These are phyloP conservation scores for Spinacia oleracea DNA, from an alignment of 179 eudicot species.

Conservation along the genomic window DNA sequence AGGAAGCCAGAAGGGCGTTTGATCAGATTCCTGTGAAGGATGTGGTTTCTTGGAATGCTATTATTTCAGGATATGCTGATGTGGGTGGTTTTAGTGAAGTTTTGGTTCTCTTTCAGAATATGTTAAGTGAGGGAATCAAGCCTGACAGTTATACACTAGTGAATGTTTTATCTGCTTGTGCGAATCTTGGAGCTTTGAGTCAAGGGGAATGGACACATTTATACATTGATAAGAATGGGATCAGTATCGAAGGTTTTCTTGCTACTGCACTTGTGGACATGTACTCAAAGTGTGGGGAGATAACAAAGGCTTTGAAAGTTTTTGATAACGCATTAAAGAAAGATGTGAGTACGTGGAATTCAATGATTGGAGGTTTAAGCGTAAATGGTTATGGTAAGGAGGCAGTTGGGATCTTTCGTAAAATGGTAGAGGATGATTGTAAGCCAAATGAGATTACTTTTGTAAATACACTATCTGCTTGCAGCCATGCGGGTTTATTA, in stretches of 20 bases:
- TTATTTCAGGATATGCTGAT: constrained; percentile 42
- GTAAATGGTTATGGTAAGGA: constrained; percentile 31
- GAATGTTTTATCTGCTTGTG: constrained; percentile 41
- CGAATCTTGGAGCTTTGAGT: constrained; percentile 34
- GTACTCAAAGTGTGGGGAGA: constrained; percentile 46
- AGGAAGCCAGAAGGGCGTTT: constrained; percentile 37
- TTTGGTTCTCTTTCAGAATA: constrained; percentile 34
- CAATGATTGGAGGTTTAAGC: constrained; percentile 40
- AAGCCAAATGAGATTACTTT: constrained; percentile 41
- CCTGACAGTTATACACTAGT: constrained; percentile 36
- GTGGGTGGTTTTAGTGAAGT: constrained; percentile 35
- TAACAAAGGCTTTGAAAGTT: constrained; percentile 35
- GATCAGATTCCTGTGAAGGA: constrained; percentile 35
- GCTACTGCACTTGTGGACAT: constrained; percentile 45
- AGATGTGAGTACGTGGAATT: constrained; percentile 43
- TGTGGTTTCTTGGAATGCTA: constrained; percentile 46
- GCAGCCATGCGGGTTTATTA: constrained; percentile 43
- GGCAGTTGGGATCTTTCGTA: constrained; percentile 30
- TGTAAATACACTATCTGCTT: constrained; percentile 19
- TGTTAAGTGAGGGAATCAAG: constrained; percentile 26
- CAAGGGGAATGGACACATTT: constrained; percentile 43
- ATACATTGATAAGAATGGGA: constrained; percentile 30
- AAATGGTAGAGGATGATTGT: constrained; percentile 30
- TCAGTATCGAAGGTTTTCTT: constrained; percentile 32
- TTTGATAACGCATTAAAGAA: constrained; percentile 29